Base-by-base conservation (phyloP, 768 basidiomycete species). In the Kwoniella bestiolae region DNA sequence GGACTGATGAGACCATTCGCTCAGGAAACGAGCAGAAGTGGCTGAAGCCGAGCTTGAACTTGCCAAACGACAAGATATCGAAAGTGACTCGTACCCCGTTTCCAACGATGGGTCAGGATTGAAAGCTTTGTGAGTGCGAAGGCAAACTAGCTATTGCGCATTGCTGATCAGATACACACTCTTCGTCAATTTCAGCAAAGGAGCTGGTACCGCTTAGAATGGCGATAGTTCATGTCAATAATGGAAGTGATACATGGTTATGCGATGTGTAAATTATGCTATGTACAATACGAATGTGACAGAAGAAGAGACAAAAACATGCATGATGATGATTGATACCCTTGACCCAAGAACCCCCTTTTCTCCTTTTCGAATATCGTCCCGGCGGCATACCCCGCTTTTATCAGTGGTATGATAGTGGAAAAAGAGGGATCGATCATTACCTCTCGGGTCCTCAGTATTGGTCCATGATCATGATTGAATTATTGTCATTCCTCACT, bases 381-480 rank as follows among this genome's bases (percentile, higher is more conserved):
- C 46, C n/a, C 11, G 46, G 21, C n/a, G n/a, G 46, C 23, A 14
- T 21, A 25, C 46, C 21, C 25, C n/a, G 25, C 25, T 9, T 47
- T 31, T 34, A 34, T 8, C 56, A 21, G 56, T 23, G 23, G 25
- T 38, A 14, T 5, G 18, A 14, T 32, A n/a, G 35, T 57, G 35
- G 41, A n/a, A 28, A 35, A 35, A 56, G 41, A 44, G 56, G 56
- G 34, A 31, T 45, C 41, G 35, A 62, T 62, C 41, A 53, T 44
- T 35, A 62, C 60, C 60, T 49, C 50, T 62, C 32, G 34, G 60
- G 60, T 62, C 32, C 60, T 62, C 60, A 50, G 34, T 46, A 12
- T 18, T 41, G n/a, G 6, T 47, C 6, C 21, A 26, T 51, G 1
- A 31, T 14, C 21, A 28, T 25, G n/a, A n/a, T 25, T 21, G 25